These are phyloP conservation scores for Parascedosporium putredinis DNA, from an alignment of 2,329 filamentous ascomycete species.

Conservation along the genomic window DNA sequence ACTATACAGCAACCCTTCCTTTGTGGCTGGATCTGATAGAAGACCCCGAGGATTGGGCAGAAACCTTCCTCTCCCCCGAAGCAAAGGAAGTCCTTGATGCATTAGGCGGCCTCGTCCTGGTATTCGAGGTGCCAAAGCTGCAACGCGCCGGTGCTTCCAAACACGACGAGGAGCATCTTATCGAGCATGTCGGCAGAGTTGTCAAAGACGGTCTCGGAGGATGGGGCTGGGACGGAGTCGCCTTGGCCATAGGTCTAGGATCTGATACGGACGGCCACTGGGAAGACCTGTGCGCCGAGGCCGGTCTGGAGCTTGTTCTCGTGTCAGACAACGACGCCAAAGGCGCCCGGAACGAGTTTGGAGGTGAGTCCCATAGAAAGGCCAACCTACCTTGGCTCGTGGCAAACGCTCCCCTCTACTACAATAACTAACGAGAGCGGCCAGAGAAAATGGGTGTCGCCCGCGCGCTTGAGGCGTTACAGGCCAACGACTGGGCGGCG, in stretches of 20 bases:
- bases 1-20: conserved; percentile 51
- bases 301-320: conserved; percentile 53
- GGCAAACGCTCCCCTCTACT: neutral
- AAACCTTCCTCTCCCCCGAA: conserved; percentile 46
- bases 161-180: conserved; percentile 26
- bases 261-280: conserved; percentile 55
- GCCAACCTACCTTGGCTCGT: neutral
- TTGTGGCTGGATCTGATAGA: conserved; percentile 56
- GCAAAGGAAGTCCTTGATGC: conserved; percentile 51
- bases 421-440: neutral
- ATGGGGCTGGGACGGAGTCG: conserved; percentile 55
- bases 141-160: neutral
- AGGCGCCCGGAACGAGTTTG: conserved; percentile 43
- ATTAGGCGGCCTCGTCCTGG: conserved; percentile 45
- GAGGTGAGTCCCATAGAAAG: conserved; percentile 30
- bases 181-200: conserved; percentile 43
- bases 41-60: conserved; percentile 35
- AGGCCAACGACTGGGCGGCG: conserved; percentile 53
- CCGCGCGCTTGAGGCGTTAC: conserved; percentile 49
- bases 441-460: conserved; percentile 49
- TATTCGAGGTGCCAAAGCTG: conserved; percentile 20
- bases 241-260: conserved; percentile 47
- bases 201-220: conserved; percentile 47
- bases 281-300: conserved; percentile 49
- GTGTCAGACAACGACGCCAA: conserved; percentile 26